phyloP scores from a whole-genome alignment of 1,284 basidiomycete species.

The Fomes fomentarius region DNA sequence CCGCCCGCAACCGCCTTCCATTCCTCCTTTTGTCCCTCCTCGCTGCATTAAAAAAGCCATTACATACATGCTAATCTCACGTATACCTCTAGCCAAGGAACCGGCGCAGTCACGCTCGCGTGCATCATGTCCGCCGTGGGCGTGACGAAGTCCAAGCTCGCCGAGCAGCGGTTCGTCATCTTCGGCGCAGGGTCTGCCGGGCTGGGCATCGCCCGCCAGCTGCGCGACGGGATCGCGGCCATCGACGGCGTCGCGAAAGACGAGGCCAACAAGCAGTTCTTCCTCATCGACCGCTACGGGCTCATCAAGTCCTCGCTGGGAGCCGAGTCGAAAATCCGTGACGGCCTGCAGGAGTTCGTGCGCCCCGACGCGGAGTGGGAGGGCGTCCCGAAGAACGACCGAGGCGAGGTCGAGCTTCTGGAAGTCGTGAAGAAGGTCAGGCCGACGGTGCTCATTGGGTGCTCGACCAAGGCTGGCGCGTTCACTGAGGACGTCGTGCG shows the following conservation, averaged over 20 bases:
- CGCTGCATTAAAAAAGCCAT: too few species aligned
- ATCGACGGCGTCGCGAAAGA: slow-evolving; percentile 57
- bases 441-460: slow-evolving; percentile 81
- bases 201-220: slow-evolving; percentile 72
- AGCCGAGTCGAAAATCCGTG: slow-evolving; percentile 50
- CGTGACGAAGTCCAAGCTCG: slow-evolving; percentile 69
- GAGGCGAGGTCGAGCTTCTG: slow-evolving; percentile 54
- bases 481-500: slow-evolving; percentile 79
- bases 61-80: too few species aligned
- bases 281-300: slow-evolving; percentile 64
- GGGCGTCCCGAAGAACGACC: slow-evolving; percentile 35
- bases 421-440: slow-evolving; percentile 72
- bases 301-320: slow-evolving; percentile 56
- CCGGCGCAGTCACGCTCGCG: slow-evolving; percentile 83
- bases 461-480: slow-evolving; percentile 78
- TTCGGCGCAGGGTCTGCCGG: slow-evolving; percentile 87
- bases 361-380: slow-evolving; percentile 58
- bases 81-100: slow-evolving; percentile 66
- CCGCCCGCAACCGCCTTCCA: too few species aligned
- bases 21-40: slow-evolving; percentile 6
- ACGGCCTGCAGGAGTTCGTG: slow-evolving; percentile 59
- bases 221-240: slow-evolving; percentile 77
- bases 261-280: slow-evolving; percentile 70
- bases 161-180: slow-evolving; percentile 78
- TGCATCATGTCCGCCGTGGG: slow-evolving; percentile 77